phyloP scores from a whole-genome alignment of 768 basidiomycete genomes.

The Lentinula edodes region DNA sequence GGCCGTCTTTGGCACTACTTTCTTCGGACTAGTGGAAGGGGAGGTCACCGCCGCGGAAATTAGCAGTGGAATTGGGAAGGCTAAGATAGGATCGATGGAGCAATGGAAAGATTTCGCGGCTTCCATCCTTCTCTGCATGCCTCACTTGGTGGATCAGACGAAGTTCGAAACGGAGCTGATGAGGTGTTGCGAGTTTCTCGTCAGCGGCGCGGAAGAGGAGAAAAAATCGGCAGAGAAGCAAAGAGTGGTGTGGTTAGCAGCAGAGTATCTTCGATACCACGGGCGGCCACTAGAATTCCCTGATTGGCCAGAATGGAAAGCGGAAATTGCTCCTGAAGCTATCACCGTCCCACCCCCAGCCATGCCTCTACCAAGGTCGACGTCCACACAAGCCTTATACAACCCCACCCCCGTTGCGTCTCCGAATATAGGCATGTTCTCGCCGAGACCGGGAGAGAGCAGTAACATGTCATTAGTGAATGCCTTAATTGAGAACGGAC shows the following conservation, averaged over 20 bases:
- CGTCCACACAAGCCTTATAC: slow-evolving; percentile 51
- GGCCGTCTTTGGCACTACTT: slow-evolving; percentile 72
- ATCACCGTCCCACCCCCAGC: slow-evolving; percentile 22
- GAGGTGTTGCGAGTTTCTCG: slow-evolving; percentile 59
- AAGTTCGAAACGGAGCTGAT: slow-evolving; percentile 69
- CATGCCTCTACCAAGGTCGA: slow-evolving; percentile 35
- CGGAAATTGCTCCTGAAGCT: slow-evolving; percentile 43
- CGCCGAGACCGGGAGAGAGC: slow-evolving; percentile 43
- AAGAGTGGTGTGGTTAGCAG: slow-evolving; percentile 60
- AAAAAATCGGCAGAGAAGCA: slow-evolving; percentile 32
- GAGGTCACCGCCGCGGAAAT: slow-evolving; percentile 13
- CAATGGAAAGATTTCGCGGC: slow-evolving; percentile 63
- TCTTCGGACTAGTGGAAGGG: slow-evolving; percentile 21
- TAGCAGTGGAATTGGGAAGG: slow-evolving; percentile 13
- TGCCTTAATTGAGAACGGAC: slow-evolving; percentile 26
- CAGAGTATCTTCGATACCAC: slow-evolving; percentile 59
- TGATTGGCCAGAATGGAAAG: slow-evolving; percentile 56
- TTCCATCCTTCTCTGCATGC: slow-evolving; percentile 55
- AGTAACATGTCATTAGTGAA: slow-evolving; percentile 38
- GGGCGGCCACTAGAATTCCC: slow-evolving; percentile 42
- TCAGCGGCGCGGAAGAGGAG: slow-evolving; percentile 46
- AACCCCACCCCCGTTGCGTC: slow-evolving; percentile 40
- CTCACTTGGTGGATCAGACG: slow-evolving; percentile 44
- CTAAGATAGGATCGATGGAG: slow-evolving; percentile 17
- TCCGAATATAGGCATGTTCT: slow-evolving; percentile 36